These are phyloP conservation scores for Aureobasidium sp. DNA, from an alignment of 2,329 filamentous ascomycete species.

Conservation along the genomic window DNA sequence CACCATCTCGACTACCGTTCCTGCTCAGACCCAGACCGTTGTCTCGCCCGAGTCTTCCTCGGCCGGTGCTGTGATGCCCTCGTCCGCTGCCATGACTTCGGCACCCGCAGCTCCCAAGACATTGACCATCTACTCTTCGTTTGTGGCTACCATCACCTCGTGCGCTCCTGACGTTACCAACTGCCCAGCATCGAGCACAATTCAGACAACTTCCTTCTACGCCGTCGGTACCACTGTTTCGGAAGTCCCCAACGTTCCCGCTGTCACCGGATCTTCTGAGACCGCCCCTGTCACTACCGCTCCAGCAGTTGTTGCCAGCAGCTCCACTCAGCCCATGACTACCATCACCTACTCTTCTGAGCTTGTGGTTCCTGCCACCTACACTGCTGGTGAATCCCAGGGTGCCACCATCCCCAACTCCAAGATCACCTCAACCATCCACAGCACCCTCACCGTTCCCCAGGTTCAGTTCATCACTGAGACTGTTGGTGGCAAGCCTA, in stretches of 20 bases:
- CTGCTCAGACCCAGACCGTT: constrained; percentile 11
- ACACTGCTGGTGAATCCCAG: constrained; percentile 25
- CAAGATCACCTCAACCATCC: constrained; percentile 23
- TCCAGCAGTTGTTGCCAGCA: neutral
- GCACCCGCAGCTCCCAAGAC: constrained; percentile 16
- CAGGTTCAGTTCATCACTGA: constrained; percentile 36
- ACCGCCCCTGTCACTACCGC: constrained; percentile 13
- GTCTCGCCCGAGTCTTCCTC: constrained; percentile 2
- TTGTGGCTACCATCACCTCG: constrained; percentile 19
- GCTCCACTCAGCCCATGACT: constrained; percentile 22
- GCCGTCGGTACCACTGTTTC: constrained; percentile 16
- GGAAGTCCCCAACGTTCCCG: neutral
- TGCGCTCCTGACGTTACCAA: constrained; percentile 19
- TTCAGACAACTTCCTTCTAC: constrained; percentile 15
- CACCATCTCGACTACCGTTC: constrained; percentile 15
- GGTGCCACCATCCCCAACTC: constrained; percentile 25
- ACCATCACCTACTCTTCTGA: constrained; percentile 33
- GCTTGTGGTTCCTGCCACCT: constrained; percentile 28
- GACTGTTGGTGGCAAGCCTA: constrained; percentile 22
- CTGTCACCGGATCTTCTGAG: constrained; percentile 11
- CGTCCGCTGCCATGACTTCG: constrained; percentile 4
- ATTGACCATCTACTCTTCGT: constrained; percentile 15
- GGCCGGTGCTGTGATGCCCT: constrained; percentile 2
- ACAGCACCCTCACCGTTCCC: constrained; percentile 37
- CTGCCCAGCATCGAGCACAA: constrained; percentile 17